Percentiles rank a stretch among this genome's conserved stretches.
phyloP scores from a whole-genome alignment of 179 eudicot genomes.

The Vitellaria paradoxa region DNA sequence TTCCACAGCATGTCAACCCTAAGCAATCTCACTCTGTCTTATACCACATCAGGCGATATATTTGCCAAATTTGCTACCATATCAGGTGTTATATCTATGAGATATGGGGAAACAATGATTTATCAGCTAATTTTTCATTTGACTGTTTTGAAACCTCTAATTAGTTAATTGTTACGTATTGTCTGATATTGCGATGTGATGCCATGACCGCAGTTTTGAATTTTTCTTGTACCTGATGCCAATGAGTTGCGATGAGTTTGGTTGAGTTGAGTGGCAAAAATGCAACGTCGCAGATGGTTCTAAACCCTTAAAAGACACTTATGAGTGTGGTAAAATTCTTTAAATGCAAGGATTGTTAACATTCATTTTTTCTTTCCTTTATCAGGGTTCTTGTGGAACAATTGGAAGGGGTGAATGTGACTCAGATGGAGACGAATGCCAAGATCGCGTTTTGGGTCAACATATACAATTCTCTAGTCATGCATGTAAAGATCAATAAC shows the following conservation, averaged over 20 bases:
- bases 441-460: conserved; percentile 91
- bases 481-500: conserved; percentile 61
- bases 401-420: conserved; percentile 64
- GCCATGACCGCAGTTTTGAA: no score
- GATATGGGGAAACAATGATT: no score
- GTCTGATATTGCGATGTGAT: no score
- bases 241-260: background rate
- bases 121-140: no score
- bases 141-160: no score
- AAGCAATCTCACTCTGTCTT: no score
- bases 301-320: background rate
- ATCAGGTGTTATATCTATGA: no score
- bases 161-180: no score
- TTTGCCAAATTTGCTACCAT: no score
- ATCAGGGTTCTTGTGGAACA: conserved; percentile 81
- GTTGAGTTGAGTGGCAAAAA: background rate
- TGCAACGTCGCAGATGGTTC: background rate
- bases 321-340: background rate
- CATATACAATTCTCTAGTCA: conserved; percentile 73
- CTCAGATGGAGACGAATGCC: conserved; percentile 66
- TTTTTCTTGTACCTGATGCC: background rate
- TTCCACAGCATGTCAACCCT: no score
- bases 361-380: conserved; percentile 7
- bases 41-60: no score
- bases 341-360: background rate